These are phyloP conservation scores for Ajuga chamaepitys DNA, from an alignment of 257 asterid species.

Conservation along the genomic window DNA sequence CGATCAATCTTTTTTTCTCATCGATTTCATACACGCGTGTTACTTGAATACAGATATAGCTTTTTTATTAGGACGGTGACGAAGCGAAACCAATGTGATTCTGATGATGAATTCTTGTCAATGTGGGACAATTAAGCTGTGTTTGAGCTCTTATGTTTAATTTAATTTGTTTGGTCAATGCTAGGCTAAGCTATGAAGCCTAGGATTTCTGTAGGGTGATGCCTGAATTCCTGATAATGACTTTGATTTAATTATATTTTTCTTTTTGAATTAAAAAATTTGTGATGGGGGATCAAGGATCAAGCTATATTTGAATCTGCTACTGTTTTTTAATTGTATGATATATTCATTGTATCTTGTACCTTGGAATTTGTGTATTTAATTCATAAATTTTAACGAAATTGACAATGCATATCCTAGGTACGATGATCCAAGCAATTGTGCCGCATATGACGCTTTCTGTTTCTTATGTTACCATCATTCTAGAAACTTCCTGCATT, in stretches of 20 bases:
- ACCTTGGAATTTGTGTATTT: conserved; percentile 8
- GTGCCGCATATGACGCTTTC: neutral
- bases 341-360: conserved; percentile 7
- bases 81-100: too few relatives aligned
- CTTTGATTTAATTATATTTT: too few relatives aligned
- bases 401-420: conserved; percentile 9
- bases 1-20: neutral
- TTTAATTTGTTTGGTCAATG: conserved; percentile 5
- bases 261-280: too few relatives aligned
- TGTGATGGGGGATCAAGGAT: neutral
- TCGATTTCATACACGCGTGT: too few relatives aligned
- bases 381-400: neutral
- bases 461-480: neutral
- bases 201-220: too few relatives aligned
- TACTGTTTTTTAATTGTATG: neutral
- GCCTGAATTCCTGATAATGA: conserved; percentile 3
- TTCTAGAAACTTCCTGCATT: neutral
- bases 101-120: conserved; percentile 7
- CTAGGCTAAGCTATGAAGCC: neutral
- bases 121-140: neutral
- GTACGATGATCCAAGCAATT: neutral
- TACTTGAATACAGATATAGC: too few relatives aligned
- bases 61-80: too few relatives aligned
- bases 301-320: neutral
- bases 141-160: neutral